phyloP scores from a whole-genome alignment of 768 basidiomycete species.

The Xerocomellus amylosporus region DNA sequence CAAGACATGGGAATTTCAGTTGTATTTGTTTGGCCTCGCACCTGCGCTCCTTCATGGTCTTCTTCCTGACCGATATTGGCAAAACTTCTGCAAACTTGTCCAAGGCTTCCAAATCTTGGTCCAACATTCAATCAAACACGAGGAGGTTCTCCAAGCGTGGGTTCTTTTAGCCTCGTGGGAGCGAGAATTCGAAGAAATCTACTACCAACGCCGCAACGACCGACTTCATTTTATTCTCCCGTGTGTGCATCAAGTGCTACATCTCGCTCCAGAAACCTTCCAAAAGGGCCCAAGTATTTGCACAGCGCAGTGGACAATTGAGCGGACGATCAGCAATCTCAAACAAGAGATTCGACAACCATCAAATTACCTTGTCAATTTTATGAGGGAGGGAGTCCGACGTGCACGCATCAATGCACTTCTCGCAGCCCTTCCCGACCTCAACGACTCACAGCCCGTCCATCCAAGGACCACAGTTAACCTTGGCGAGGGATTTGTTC shows the following conservation, averaged over 20 bases:
- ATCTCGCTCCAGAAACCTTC: not conserved
- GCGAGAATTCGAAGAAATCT: not conserved
- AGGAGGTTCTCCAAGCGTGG: not conserved
- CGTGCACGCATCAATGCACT: too few relatives aligned
- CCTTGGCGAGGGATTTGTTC: too few relatives aligned
- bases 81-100: not conserved
- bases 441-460: too few relatives aligned
- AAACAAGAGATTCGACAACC: too few relatives aligned
- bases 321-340: too few relatives aligned
- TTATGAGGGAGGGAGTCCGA: too few relatives aligned
- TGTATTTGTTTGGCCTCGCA: not conserved
- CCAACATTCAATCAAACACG: not conserved
- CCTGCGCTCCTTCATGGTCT: not conserved
- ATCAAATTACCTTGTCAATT: too few relatives aligned
- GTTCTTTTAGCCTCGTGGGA: not conserved
- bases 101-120: not conserved
- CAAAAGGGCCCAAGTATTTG: not conserved
- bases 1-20: not conserved
- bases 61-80: not conserved
- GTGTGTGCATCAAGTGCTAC: not conserved
- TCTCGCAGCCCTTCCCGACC: too few relatives aligned
- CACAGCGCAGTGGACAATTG: too few relatives aligned
- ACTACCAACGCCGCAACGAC: not conserved
- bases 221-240: not conserved
- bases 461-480: too few relatives aligned